A percentile compares a stretch with the other conserved stretches of the same genome.
Evolutionary conservation across 2,329 filamentous ascomycete genomes (phyloP).

Genomic region (Sclerotinia glacialis): DNA sequence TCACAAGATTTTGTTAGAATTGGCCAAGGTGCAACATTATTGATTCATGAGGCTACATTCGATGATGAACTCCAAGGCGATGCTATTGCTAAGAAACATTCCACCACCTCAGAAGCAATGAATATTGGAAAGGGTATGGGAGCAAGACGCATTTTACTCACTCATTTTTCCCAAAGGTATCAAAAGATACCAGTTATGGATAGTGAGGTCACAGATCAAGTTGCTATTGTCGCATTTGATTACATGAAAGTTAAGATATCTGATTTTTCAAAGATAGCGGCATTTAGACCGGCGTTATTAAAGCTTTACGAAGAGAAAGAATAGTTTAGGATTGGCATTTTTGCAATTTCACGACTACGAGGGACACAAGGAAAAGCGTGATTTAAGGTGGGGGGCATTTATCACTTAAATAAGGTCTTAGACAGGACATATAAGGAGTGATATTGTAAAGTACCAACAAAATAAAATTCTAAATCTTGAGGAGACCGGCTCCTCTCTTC

Average conservation of each 20-base stretch:
- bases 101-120: constrained; percentile 82
- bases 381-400: neutral
- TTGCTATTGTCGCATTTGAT: constrained; percentile 73
- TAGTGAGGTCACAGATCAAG: constrained; percentile 50
- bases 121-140: constrained; percentile 73
- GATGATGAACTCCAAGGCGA: constrained; percentile 78
- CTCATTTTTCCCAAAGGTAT: constrained; percentile 94
- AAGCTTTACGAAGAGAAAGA: constrained; percentile 50
- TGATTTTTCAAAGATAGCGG: constrained; percentile 65
- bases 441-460: constrained; percentile 9
- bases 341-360: neutral
- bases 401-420: neutral
- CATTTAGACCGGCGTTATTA: constrained; percentile 58
- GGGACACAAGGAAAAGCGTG: neutral
- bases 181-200: constrained; percentile 46
- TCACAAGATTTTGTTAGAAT: constrained; percentile 66
- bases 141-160: constrained; percentile 77
- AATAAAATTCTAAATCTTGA: constrained; percentile 2
- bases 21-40: constrained; percentile 72
- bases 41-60: constrained; percentile 96
- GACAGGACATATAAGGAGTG: neutral
- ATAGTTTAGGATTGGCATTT: constrained; percentile 19
- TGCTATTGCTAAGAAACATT: constrained; percentile 84
- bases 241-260: constrained; percentile 71
- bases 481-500: constrained; percentile 11